Evolutionary conservation across 169 alveolate species (phyloP).

Genomic region (Cryptosporidium bovis): DNA sequence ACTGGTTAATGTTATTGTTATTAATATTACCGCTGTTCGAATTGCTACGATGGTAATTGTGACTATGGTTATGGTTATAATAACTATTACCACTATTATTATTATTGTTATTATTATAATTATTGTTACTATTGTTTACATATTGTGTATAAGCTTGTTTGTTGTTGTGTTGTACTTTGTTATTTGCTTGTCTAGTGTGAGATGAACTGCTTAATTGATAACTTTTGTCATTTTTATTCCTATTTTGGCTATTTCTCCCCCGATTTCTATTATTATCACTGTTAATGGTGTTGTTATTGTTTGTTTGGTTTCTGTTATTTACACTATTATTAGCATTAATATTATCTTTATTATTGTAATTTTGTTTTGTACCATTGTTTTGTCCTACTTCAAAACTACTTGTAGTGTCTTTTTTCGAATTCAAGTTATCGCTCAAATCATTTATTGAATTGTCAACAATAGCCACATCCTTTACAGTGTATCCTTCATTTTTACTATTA

Average conservation of each 20-base stretch:
- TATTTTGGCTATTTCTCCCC: not conserved
- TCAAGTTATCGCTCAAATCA: constrained; percentile 7
- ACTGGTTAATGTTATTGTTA: not conserved
- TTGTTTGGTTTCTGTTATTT: not conserved
- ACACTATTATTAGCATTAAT: constrained; percentile 5
- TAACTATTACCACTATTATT: not conserved
- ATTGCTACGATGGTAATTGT: not conserved
- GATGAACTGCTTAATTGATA: not conserved
- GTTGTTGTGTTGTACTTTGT: not conserved
- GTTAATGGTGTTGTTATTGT: constrained; percentile 1
- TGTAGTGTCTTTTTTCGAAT: not conserved
- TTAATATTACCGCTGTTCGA: not conserved
- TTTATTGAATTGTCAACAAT: not conserved
- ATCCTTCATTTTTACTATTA: constrained; percentile 12
- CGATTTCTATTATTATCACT: not conserved
- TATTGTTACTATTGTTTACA: constrained; percentile 2
- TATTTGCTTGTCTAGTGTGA: not conserved
- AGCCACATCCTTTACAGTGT: no score
- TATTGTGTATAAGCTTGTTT: constrained; percentile 1
- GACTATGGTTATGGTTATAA: constrained; percentile 19
- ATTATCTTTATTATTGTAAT: not conserved
- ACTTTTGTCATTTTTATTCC: not conserved
- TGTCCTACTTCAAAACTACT: constrained; percentile 5
- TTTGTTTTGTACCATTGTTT: not conserved
- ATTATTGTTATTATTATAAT: constrained; percentile 2